Conservation (phyloP, 2,329 filamentous ascomycete species). For the Colletotrichum cordylinicola region DNA sequence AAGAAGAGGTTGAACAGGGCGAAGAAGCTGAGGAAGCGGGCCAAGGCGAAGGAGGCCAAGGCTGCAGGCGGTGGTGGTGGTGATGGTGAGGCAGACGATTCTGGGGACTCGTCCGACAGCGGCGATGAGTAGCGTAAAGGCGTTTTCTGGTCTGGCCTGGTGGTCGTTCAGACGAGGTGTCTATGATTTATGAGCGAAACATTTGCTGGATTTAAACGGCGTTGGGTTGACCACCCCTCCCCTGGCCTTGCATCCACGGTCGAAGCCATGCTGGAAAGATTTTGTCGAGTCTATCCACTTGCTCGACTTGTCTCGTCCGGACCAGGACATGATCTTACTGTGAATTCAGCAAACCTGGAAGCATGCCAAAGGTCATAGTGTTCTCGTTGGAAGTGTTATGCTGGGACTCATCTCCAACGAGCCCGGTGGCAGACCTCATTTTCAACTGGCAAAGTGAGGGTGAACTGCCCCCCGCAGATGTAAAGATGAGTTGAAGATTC, state of each 20-base stretch:
- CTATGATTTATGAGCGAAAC: not conserved
- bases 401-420: not conserved
- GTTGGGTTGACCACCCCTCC: not conserved
- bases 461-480: not conserved
- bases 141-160: not conserved
- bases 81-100: not conserved
- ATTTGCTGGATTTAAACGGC: not conserved
- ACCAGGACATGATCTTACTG: not conserved
- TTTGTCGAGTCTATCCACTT: not conserved
- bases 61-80: not conserved
- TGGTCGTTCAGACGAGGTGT: not conserved
- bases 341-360: not conserved
- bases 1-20: conserved; percentile 66
- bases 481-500: not conserved
- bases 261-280: not conserved
- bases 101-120: conserved; percentile 2
- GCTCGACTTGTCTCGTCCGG: not conserved
- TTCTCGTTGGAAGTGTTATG: not conserved
- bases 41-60: conserved; percentile 64
- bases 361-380: not conserved
- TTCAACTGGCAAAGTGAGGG: not conserved
- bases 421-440: not conserved
- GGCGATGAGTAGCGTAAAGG: not conserved
- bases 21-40: conserved; percentile 64
- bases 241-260: not conserved